Base-by-base conservation (phyloP, 2,329 filamentous ascomycete species). In the Aspergillus amoenus region DNA sequence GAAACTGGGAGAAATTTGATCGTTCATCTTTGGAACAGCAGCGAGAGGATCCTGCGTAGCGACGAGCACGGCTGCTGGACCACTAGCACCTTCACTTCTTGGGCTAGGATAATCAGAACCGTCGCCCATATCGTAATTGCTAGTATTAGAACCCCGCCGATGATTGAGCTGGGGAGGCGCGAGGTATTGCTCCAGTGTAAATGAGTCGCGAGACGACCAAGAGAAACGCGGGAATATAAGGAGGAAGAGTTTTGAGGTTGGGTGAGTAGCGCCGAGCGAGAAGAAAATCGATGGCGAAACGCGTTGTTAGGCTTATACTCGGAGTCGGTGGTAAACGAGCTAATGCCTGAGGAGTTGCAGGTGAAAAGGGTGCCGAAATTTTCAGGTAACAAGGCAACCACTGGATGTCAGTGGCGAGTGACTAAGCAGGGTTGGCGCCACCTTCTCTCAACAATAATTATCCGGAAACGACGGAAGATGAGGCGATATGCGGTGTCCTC, bases 61-160 rank as follows among this genome's bases (percentile, higher is more conserved):
- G 51, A 72, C 70, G 43, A 75, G 70, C 52, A 72, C 66, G 54
- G 70, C 67, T 53, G 70, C 66, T 44, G 70, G 69, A 50, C 67
- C 71, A 59, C 68, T 67, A 30, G 70, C 66, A 68, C 70, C 73
- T 74, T 76, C 73, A 66, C 73, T 76, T 75, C 72, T 67, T 65
- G 73, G 73, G 65, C 73, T 75, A 62, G 73, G 73, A 67, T 76
- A 76, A 66, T 74, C 73, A 70, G 71, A 71, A 50, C 71, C 72
- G 69, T 73, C 73, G 63, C 71, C 71, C 73, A 76, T 76, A 68
- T 71, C 69, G 68, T 51, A 65, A 30, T 11, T 30, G 62, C 64
- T 62, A 63, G 57, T 48, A 32, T 45, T 45, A 54, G 55, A 62
- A 61, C 66, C 68, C 68, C 70, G 67, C 66, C 66, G 67, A 66